Conservation (phyloP, 2,329 filamentous ascomycete species). For the Didymella pomorum region DNA sequence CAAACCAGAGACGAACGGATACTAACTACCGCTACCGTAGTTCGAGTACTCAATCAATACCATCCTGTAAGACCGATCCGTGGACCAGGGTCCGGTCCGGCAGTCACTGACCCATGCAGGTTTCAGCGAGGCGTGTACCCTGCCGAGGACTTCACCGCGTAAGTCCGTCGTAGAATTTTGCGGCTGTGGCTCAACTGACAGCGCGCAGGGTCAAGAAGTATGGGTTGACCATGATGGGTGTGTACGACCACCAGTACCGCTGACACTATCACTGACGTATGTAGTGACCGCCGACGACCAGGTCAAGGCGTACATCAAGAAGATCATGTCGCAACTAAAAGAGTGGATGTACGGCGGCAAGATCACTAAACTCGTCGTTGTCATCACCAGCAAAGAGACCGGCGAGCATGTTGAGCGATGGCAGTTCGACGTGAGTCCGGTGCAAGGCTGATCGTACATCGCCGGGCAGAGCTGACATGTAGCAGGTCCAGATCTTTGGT, state of each 20-base stretch:
- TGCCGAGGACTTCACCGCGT: conserved; percentile 95
- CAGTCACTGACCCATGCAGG: conserved; percentile 55
- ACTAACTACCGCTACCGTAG: conserved; percentile 52
- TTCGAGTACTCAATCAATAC: conserved; percentile 99
- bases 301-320: conserved; percentile 98
- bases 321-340: conserved; percentile 97
- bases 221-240: conserved; percentile 94
- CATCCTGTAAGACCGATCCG: conserved; percentile 71
- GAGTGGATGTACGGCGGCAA: conserved; percentile 98
- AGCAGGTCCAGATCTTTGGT: conserved; percentile 65
- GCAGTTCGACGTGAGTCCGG: conserved; percentile 83
- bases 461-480: conserved; percentile 30
- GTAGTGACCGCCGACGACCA: conserved; percentile 93
- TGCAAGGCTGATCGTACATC: conserved; percentile 43
- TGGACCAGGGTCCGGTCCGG: neutral
- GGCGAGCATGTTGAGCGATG: conserved; percentile 95
- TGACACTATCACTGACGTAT: conserved; percentile 26
- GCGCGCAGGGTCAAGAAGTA: conserved; percentile 87
- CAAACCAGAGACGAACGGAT: neutral
- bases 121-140: conserved; percentile 88
- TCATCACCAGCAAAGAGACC: conserved; percentile 96
- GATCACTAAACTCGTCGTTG: conserved; percentile 95
- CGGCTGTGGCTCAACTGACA: conserved; percentile 23
- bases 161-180: conserved; percentile 47
- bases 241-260: conserved; percentile 26